These are phyloP conservation scores for Claviceps cyperi DNA, from an alignment of 2,329 filamentous ascomycete species.

Conservation along the genomic window DNA sequence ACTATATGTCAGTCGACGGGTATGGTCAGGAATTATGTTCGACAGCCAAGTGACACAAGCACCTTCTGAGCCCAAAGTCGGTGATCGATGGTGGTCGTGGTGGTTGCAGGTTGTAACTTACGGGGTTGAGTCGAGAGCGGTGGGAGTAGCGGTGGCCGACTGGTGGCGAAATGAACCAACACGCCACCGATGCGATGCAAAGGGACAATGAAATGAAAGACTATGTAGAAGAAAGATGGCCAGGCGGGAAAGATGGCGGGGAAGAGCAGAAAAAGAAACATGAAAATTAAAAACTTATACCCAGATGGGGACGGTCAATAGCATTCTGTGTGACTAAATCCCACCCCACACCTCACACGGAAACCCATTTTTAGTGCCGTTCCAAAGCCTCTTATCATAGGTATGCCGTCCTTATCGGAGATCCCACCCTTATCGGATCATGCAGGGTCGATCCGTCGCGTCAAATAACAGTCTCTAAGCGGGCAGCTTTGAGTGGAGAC, in stretches of 20 bases:
- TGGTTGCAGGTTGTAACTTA: background rate
- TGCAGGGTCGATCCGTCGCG: background rate
- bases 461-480: too few species aligned
- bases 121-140: too few species aligned
- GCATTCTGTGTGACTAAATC: background rate
- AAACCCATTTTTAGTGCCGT: background rate
- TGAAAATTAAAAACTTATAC: too few species aligned
- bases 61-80: background rate
- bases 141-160: too few species aligned
- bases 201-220: background rate
- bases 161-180: background rate
- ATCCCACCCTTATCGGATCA: conserved; percentile 4
- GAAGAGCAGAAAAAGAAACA: background rate
- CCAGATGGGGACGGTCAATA: background rate
- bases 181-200: background rate
- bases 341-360: background rate
- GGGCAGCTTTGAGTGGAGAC: too few species aligned
- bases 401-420: too few species aligned
- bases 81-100: background rate
- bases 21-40: background rate
- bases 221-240: background rate
- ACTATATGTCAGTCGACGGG: background rate
- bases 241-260: background rate
- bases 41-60: background rate
- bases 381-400: background rate